Evolutionary conservation across 352 stramenopile species (phyloP).

Genomic region (Phytophthora macrochlamydospora): DNA sequence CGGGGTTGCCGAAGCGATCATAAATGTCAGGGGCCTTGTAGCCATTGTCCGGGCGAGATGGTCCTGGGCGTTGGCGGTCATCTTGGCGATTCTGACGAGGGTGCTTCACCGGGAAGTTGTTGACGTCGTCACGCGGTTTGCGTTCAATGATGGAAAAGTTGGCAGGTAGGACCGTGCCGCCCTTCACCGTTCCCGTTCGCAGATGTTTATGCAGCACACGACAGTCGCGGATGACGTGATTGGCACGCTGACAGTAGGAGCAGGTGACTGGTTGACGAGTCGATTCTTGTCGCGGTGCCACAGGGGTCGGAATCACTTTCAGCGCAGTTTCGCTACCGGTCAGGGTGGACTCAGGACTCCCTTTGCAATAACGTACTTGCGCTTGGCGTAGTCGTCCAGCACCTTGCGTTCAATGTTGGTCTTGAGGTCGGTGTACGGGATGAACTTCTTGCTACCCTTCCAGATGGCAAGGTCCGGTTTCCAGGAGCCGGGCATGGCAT

Average conservation of each 20-base stretch:
- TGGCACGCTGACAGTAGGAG: not conserved
- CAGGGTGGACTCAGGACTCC: not conserved
- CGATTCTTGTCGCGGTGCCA: not conserved
- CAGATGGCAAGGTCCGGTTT: slow-evolving; percentile 38
- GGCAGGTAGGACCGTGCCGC: not conserved
- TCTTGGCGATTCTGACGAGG: not conserved
- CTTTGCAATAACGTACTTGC: not conserved
- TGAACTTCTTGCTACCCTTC: slow-evolving; percentile 40
- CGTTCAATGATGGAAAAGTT: not conserved
- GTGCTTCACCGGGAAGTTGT: not conserved
- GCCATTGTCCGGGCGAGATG: no score
- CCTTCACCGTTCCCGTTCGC: not conserved
- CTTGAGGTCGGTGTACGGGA: slow-evolving; percentile 10
- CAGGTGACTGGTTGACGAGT: not conserved
- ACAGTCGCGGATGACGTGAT: not conserved
- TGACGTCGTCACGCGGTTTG: not conserved
- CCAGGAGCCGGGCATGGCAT: slow-evolving; percentile 9
- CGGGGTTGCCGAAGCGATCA: no score
- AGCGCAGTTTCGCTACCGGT: not conserved
- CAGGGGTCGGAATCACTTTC: not conserved
- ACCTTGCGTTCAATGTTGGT: not conserved
- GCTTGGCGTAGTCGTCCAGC: not conserved
- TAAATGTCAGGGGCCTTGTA: no score
- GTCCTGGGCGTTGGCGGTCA: not conserved
- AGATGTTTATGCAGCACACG: slow-evolving; percentile 29